These are phyloP conservation scores for Chenopodium formosanum DNA, from an alignment of 148 eudicot genomes.

Conservation along the genomic window DNA sequence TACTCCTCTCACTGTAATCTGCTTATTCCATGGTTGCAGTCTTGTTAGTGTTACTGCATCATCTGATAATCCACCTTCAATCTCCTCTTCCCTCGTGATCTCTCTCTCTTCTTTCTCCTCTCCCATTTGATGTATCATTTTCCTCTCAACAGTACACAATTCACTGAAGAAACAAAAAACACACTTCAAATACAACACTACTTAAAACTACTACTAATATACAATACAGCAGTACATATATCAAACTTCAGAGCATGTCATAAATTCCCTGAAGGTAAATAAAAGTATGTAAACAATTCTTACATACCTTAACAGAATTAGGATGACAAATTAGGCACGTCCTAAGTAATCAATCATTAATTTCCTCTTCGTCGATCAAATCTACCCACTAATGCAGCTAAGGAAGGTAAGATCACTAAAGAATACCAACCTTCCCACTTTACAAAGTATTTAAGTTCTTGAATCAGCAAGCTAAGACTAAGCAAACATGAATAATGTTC, in stretches of 20 bases:
- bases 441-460: background rate
- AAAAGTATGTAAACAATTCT: background rate
- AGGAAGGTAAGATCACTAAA: background rate
- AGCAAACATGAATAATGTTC: slow-evolving; percentile 1
- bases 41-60: slow-evolving; percentile 17
- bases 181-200: background rate
- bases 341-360: background rate
- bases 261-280: background rate
- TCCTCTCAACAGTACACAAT: background rate
- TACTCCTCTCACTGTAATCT: slow-evolving; percentile 63
- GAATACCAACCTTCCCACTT: background rate
- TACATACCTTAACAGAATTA: background rate
- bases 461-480: background rate
- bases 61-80: slow-evolving; percentile 13
- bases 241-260: background rate
- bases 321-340: background rate
- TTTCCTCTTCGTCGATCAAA: background rate
- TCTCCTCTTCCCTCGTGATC: slow-evolving; percentile 26
- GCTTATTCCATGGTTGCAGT: slow-evolving; percentile 67
- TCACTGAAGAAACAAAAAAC: background rate
- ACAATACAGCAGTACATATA: background rate
- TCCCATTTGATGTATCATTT: background rate
- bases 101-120: slow-evolving; percentile 28
- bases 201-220: background rate
- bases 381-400: background rate